These are phyloP conservation scores for Taiozyma sp. DNA, from an alignment of 1,139 yeast species.

Conservation along the genomic window DNA sequence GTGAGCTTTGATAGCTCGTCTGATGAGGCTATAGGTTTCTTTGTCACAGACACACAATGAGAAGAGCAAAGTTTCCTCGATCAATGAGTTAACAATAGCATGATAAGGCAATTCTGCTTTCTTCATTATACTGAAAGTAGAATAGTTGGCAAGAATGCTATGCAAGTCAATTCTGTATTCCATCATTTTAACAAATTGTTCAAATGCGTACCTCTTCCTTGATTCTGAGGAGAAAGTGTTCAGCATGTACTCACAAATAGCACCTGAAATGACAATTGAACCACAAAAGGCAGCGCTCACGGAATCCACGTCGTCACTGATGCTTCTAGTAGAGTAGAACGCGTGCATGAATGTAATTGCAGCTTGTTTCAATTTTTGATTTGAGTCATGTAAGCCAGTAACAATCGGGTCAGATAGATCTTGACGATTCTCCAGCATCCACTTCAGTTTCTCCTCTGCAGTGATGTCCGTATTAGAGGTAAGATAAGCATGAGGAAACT, in stretches of 20 bases:
- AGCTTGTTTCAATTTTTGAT: slow-evolving; percentile 15
- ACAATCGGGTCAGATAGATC: slow-evolving; percentile 22
- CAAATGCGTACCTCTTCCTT: slow-evolving; percentile 20
- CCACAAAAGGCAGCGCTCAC: slow-evolving; percentile 20
- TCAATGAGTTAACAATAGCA: slow-evolving; percentile 24
- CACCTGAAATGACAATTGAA: slow-evolving; percentile 15
- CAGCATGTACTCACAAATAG: slow-evolving; percentile 15
- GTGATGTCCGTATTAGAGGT: slow-evolving; percentile 13
- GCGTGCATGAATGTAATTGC: slow-evolving; percentile 19
- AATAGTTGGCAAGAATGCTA: slow-evolving; percentile 10
- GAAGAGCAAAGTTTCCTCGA: slow-evolving; percentile 42
- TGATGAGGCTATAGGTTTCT: slow-evolving; percentile 49
- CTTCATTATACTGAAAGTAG: slow-evolving; percentile 22
- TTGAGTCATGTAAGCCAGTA: slow-evolving; percentile 22
- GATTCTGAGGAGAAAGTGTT: slow-evolving; percentile 14
- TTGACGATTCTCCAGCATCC: slow-evolving; percentile 7
- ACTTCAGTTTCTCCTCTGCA: slow-evolving; percentile 11
- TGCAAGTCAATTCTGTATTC: slow-evolving; percentile 19
- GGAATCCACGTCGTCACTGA: slow-evolving; percentile 20
- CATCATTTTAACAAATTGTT: slow-evolving; percentile 19
- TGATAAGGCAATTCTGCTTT: slow-evolving; percentile 19
- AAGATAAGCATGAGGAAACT: slow-evolving; percentile 22
- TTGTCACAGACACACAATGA: slow-evolving; percentile 53
- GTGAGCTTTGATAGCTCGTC: slow-evolving; percentile 42
- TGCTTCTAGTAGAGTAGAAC: slow-evolving; percentile 11